Conservation (phyloP, 352 stramenopile species). For the Phytophthora megakarya region DNA sequence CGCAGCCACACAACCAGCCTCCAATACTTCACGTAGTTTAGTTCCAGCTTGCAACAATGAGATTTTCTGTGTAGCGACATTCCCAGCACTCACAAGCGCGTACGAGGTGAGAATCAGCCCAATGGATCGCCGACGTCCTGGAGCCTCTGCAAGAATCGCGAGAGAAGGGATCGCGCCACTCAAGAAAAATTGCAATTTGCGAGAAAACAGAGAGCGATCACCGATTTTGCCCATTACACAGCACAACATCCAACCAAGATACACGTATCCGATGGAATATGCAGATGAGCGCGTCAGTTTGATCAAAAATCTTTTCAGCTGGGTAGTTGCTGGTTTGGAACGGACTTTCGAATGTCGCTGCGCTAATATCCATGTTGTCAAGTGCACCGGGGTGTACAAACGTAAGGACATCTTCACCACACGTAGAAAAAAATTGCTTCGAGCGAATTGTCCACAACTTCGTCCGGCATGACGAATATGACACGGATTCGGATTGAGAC, state of each 20-base stretch:
- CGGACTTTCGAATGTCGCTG: slow-evolving; percentile 7
- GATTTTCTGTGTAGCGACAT: slow-evolving; percentile 35
- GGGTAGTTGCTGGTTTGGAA: slow-evolving; percentile 1
- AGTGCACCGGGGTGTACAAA: slow-evolving; percentile 14
- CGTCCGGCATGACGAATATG: slow-evolving; percentile 6
- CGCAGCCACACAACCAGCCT: slow-evolving; percentile 37
- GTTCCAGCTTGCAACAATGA: slow-evolving; percentile 35
- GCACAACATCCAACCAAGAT: slow-evolving; percentile 15
- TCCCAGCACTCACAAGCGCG: slow-evolving; percentile 50
- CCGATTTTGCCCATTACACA: slow-evolving; percentile 16
- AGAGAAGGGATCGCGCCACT: slow-evolving; percentile 47
- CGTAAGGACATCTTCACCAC: slow-evolving; percentile 10
- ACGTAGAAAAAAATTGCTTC: slow-evolving; percentile 11
- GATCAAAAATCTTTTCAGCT: slow-evolving; percentile 10
- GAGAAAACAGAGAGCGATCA: background rate
- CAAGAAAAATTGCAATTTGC: slow-evolving; percentile 52
- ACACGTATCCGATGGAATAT: slow-evolving; percentile 16
- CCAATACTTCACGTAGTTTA: slow-evolving; percentile 29
- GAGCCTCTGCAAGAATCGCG: slow-evolving; percentile 53
- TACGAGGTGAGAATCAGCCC: slow-evolving; percentile 64
- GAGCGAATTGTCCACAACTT: slow-evolving; percentile 8
- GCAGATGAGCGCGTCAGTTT: slow-evolving; percentile 9
- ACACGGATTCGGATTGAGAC: slow-evolving; percentile 20
- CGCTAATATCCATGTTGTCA: slow-evolving; percentile 14
- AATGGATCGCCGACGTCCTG: slow-evolving; percentile 49